Percentiles rank a stretch among this genome's conserved stretches.
These are phyloP conservation scores for Wallacemonas sp. DNA, from an alignment of 208 protist genomes.

Conservation along the genomic window DNA sequence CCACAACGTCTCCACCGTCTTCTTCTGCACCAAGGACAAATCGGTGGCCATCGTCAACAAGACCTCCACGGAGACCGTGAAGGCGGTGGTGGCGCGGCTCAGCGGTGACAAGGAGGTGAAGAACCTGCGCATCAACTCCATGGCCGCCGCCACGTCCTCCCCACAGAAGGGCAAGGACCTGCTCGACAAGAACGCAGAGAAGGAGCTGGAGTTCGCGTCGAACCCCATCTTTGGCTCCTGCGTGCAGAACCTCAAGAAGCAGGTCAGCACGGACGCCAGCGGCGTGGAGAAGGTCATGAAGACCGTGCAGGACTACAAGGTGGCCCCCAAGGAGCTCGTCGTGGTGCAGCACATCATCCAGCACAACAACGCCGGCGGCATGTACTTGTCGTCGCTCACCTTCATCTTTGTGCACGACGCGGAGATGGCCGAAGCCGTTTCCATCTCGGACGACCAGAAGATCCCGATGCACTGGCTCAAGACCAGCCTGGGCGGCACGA, in stretches of 20 bases:
- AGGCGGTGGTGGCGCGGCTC: constrained; percentile 25
- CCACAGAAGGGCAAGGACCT: constrained; percentile 44
- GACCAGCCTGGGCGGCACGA: constrained; percentile 47
- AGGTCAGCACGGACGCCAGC: constrained; percentile 20
- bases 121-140: constrained; percentile 33
- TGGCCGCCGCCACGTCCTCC: constrained; percentile 36
- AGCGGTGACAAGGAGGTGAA: constrained; percentile 20
- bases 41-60: constrained; percentile 16
- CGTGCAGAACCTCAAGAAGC: constrained; percentile 42
- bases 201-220: constrained; percentile 44
- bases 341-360: constrained; percentile 45
- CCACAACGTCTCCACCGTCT: constrained; percentile 34
- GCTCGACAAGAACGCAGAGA: constrained; percentile 23
- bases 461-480: constrained; percentile 47
- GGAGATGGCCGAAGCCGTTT: constrained; percentile 41
- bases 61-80: constrained; percentile 27
- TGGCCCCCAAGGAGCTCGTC: constrained; percentile 33
- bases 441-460: constrained; percentile 40
- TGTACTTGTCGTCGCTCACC: constrained; percentile 45
- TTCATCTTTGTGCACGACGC: constrained; percentile 31
- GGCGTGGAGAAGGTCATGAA: constrained; percentile 33
- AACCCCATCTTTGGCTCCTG: constrained; percentile 66
- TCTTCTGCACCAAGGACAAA: constrained; percentile 22
- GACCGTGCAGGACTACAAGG: constrained; percentile 24
- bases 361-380: constrained; percentile 24